phyloP scores from a whole-genome alignment of 2,329 filamentous ascomycete species.

The Alternaria sp. region DNA sequence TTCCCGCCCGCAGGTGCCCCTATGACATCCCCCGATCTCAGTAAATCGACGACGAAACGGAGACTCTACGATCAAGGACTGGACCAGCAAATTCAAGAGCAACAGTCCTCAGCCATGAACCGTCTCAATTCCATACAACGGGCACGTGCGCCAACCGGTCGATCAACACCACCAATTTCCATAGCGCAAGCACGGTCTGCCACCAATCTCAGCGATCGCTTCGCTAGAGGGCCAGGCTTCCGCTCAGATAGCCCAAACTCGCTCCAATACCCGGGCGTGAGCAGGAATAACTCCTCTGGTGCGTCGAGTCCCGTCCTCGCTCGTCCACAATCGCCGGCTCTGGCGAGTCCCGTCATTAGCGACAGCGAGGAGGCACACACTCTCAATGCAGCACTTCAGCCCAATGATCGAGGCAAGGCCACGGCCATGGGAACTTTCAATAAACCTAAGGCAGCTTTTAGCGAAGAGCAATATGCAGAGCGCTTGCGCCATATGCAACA shows the following conservation, averaged over 20 bases:
- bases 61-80: constrained; percentile 85
- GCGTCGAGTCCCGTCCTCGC: constrained; percentile 53
- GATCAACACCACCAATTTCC: constrained; percentile 62
- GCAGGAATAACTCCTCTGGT: constrained; percentile 44
- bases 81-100: constrained; percentile 80
- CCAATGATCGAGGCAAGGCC: constrained; percentile 81
- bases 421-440: constrained; percentile 77
- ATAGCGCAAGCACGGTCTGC: constrained; percentile 54
- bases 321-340: constrained; percentile 60
- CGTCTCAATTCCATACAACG: constrained; percentile 81
- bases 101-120: constrained; percentile 79
- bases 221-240: constrained; percentile 50
- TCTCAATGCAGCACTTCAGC: constrained; percentile 71
- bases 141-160: constrained; percentile 58
- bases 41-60: constrained; percentile 75
- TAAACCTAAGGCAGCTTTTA: constrained; percentile 78
- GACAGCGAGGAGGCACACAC: constrained; percentile 73
- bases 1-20: constrained; percentile 35
- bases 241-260: constrained; percentile 60
- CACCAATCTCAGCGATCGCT: constrained; percentile 60
- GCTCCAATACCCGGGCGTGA: constrained; percentile 48
- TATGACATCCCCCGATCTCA: constrained; percentile 55
- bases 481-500: constrained; percentile 83
- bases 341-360: constrained; percentile 73
- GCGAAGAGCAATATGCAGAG: constrained; percentile 85